A percentile compares a stretch with the other conserved stretches of the same genome.
phyloP scores from a whole-genome alignment of 306 rosid species.

The Aeschynomene evenia region DNA sequence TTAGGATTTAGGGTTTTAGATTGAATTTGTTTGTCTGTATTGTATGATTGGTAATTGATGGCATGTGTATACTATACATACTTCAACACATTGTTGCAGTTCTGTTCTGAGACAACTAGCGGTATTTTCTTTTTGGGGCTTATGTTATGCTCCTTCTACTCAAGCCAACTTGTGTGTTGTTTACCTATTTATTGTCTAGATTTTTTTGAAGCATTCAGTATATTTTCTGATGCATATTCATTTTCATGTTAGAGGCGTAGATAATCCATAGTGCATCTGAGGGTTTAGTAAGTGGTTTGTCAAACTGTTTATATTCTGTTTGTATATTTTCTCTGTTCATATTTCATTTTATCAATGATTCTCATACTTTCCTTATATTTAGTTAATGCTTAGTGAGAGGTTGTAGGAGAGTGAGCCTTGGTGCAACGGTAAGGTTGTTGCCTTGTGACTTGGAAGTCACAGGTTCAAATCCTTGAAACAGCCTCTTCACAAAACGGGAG shows the following conservation, averaged over 20 bases:
- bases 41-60: neutral
- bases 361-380: neutral
- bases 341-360: neutral
- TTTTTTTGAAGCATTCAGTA: neutral
- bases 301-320: neutral
- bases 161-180: neutral
- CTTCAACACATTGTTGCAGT: neutral
- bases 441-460: no score
- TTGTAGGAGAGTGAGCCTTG: no score
- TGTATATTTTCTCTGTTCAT: neutral
- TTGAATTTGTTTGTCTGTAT: neutral
- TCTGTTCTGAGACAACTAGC: neutral
- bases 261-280: neutral
- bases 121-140: neutral
- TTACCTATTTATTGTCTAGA: neutral
- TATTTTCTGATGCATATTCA: neutral
- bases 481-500: no score
- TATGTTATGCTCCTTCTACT: neutral
- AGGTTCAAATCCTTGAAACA: no score
- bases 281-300: neutral
- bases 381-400: neutral
- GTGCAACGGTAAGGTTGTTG: no score
- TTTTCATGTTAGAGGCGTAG: constrained; percentile 3
- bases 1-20: neutral
- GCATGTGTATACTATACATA: neutral